Percentiles rank a stretch among this genome's conserved stretches.
Evolutionary conservation across 2,329 filamentous ascomycete species (phyloP).

Genomic region (Apiospora phragmitis): DNA sequence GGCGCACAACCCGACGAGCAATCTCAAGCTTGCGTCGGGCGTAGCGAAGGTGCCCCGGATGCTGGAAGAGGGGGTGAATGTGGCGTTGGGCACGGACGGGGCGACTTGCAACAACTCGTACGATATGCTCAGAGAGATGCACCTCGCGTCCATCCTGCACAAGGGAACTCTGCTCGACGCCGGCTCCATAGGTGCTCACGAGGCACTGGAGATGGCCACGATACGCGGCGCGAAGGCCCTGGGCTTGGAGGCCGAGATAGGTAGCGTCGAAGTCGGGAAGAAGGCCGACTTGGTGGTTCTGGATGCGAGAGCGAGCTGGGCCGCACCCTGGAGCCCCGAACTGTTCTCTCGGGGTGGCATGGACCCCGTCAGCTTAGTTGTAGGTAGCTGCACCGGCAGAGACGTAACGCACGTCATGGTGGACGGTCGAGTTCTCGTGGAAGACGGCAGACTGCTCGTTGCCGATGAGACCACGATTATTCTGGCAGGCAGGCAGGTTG

Average conservation of each 20-base stretch:
- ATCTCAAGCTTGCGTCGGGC: slow-evolving; percentile 52
- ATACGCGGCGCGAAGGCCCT: slow-evolving; percentile 50
- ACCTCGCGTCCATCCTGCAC: slow-evolving; percentile 50
- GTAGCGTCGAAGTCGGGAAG: slow-evolving; percentile 34
- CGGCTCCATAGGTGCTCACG: slow-evolving; percentile 41
- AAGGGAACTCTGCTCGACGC: slow-evolving; percentile 44
- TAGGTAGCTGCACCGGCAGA: slow-evolving; percentile 15
- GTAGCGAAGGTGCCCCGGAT: slow-evolving; percentile 48
- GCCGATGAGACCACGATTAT: slow-evolving; percentile 13
- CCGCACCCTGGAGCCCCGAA: slow-evolving; percentile 15
- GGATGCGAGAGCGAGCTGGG: slow-evolving; percentile 14
- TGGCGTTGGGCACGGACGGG: slow-evolving; percentile 52
- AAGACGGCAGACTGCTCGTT: slow-evolving; percentile 11
- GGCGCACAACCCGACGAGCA: slow-evolving; percentile 52
- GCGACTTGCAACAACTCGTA: slow-evolving; percentile 54
- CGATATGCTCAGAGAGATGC: slow-evolving; percentile 54
- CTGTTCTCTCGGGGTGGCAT: slow-evolving; percentile 1
- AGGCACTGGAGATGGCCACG: slow-evolving; percentile 51
- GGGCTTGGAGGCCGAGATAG: slow-evolving; percentile 38
- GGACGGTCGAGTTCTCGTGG: slow-evolving; percentile 15
- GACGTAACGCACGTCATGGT: slow-evolving; percentile 18
- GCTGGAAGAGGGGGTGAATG: slow-evolving; percentile 42
- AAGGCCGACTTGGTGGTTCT: slow-evolving; percentile 41
- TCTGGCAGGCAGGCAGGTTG: slow-evolving; percentile 11
- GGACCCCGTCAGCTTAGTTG: slow-evolving; percentile 18